Evolutionary conservation across 2,329 filamentous ascomycete species (phyloP), one percentile per base, ranked within the genome.

Genomic region (Aspergillus fructus): DNA sequence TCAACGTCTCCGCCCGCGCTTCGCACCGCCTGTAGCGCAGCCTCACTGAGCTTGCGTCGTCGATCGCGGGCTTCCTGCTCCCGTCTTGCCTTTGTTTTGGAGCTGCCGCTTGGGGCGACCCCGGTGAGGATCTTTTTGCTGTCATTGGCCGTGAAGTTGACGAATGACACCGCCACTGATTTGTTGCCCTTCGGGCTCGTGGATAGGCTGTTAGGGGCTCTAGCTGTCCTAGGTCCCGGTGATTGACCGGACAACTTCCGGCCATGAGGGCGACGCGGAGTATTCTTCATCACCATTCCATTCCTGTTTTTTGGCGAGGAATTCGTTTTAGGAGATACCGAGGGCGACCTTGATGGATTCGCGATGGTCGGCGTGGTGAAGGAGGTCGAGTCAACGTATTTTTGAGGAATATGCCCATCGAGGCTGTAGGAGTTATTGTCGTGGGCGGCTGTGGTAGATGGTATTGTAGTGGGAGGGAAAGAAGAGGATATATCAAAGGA

Each of bases 31-130:
- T 72, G 69, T 53, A 78, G 66, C 34, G 75, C 75, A 55, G 74
- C 75, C 57, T 77, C 75, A 49, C 73, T 74, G 34, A 78, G 60
- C 62, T 76, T 75, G 57, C 75, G 78, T 66, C 90, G 81, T 74
- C 88, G 87, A 69, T 97, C 93, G 53, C 84, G 81, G 2, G 91
- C 91, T 77, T 97, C 93, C 72, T 91, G 89, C 74, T 97, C 93
- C 50, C 94, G 80, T 55, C 92, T 79, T n/a, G 91, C 91, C 72
- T 97, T 97, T 8, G 94, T 97, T 83, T 97, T 97, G 64, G 86
- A 90, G 65, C 88, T 92, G 9, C 94, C 94, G 63, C 89, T 93
- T 1, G 93, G 93, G 46, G 94, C 94, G 12, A 99, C 94, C 5
- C 93, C 93, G 7, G 85, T 91, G 74, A 99, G 85, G 43, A 99